phyloP scores from a whole-genome alignment of 1,139 yeast genomes.

The Debaryomyces udenii region DNA sequence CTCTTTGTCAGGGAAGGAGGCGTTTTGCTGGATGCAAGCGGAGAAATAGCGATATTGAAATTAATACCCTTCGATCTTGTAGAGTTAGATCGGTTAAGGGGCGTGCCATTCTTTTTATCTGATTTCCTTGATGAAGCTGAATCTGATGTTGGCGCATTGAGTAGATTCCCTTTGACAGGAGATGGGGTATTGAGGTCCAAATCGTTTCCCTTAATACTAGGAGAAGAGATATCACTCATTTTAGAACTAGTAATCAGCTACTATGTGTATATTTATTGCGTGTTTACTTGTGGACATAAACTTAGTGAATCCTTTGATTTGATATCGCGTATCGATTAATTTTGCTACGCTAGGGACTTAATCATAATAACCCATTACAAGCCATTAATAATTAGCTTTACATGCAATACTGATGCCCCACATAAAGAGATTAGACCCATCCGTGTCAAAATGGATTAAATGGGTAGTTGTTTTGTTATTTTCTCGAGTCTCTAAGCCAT shows the following conservation, averaged over 20 bases:
- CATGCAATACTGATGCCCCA: too few species aligned
- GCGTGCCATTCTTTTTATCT: conserved; percentile 1
- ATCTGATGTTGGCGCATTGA: not conserved
- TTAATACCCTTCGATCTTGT: conserved; percentile 33
- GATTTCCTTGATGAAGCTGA: conserved; percentile 4
- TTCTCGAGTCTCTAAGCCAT: conserved; percentile 30
- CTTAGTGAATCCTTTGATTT: not conserved
- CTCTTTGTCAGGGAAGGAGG: conserved; percentile 7
- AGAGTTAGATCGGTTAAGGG: conserved; percentile 2
- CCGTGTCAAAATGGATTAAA: conserved; percentile 29
- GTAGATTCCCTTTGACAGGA: conserved; percentile 9
- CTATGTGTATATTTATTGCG: too few species aligned
- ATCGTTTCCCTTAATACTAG: not conserved
- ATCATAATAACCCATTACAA: too few species aligned
- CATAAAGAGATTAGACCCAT: conserved; percentile 3
- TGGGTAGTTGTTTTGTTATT: conserved; percentile 32
- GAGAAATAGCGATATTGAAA: conserved; percentile 37
- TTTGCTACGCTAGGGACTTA: too few species aligned
- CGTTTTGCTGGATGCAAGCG: conserved; percentile 14
- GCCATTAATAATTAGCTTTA: too few species aligned
- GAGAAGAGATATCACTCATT: conserved; percentile 4
- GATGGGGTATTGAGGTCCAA: conserved; percentile 12
- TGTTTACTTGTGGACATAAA: too few species aligned
- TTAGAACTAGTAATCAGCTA: not conserved
- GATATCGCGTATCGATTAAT: not conserved